Percentiles rank a stretch among this genome's conserved stretches.
Evolutionary conservation across 208 protist species (phyloP).

Genomic region (Balamuthia mandrillaris): DNA sequence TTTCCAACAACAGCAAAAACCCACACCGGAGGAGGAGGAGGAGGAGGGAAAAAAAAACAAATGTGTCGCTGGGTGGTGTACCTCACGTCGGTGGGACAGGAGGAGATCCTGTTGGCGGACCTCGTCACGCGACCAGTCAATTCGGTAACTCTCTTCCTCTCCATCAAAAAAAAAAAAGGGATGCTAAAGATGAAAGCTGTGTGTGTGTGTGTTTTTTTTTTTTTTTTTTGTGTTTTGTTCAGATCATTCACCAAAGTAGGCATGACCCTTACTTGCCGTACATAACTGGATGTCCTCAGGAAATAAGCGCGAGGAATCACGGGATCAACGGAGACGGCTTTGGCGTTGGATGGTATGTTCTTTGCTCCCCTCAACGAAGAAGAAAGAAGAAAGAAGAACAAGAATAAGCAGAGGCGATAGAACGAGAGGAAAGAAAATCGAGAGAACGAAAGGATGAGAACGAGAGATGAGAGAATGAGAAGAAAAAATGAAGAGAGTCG

Average conservation of each 20-base stretch:
- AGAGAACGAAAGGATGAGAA: too few relatives aligned
- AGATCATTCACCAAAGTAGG: neutral
- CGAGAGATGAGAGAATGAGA: too few relatives aligned
- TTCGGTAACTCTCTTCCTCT: neutral
- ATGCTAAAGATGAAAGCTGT: too few relatives aligned
- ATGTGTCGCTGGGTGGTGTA: conserved; percentile 37
- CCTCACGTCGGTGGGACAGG: too few relatives aligned
- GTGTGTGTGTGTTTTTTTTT: neutral
- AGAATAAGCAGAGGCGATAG: too few relatives aligned
- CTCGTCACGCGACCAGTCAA: neutral
- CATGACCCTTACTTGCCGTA: conserved; percentile 11
- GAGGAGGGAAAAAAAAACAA: neutral
- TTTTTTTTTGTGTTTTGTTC: neutral
- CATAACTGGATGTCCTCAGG: neutral
- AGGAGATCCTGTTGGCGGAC: conserved; percentile 18
- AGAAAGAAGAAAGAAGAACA: too few relatives aligned
- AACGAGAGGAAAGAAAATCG: too few relatives aligned
- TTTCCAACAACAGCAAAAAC: too few relatives aligned
- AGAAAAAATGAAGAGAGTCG: too few relatives aligned
- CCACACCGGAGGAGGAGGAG: too few relatives aligned
- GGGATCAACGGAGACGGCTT: conserved; percentile 24
- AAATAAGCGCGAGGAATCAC: neutral
- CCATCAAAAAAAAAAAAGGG: too few relatives aligned
- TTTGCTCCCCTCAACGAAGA: neutral
- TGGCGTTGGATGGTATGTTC: conserved; percentile 1